These are phyloP conservation scores for Polytrichum commune DNA, from an alignment of 225 moss, liverwort and hornwort species.

Conservation along the genomic window DNA sequence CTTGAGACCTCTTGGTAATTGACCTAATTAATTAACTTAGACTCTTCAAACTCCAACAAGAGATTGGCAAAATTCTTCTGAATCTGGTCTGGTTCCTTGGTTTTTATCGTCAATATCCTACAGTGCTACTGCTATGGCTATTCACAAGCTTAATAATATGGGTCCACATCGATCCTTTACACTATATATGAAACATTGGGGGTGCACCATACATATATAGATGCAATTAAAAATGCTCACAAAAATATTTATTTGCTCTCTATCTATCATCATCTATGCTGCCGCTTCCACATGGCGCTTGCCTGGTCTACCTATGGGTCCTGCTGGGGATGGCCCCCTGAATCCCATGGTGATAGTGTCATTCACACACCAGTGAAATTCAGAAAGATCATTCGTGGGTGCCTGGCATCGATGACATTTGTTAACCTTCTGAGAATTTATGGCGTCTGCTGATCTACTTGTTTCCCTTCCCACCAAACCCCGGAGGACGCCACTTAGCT, in stretches of 20 bases:
- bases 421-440: conserved; percentile 50
- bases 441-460: conserved; percentile 32
- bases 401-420: conserved; percentile 15
- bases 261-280: conserved; percentile 40
- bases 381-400: too few relatives aligned
- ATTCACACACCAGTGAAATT: conserved; percentile 94
- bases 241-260: neutral
- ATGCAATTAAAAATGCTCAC: conserved; percentile 35
- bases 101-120: conserved; percentile 53
- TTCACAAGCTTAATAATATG: conserved; percentile 29
- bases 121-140: conserved; percentile 24
- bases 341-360: conserved; percentile 93
- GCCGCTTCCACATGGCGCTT: conserved; percentile 92
- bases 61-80: conserved; percentile 39
- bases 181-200: conserved; percentile 40
- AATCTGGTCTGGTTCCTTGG: conserved; percentile 22
- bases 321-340: conserved; percentile 94
- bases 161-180: conserved; percentile 34
- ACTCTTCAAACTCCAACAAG: too few relatives aligned
- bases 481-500: conserved; percentile 21
- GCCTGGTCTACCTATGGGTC: conserved; percentile 90
- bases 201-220: conserved; percentile 20
- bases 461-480: conserved; percentile 52
- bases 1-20: too few relatives aligned
- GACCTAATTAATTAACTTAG: too few relatives aligned